Conservation (phyloP, 1,284 basidiomycete genomes). For the Marasmius fiardii region DNA sequence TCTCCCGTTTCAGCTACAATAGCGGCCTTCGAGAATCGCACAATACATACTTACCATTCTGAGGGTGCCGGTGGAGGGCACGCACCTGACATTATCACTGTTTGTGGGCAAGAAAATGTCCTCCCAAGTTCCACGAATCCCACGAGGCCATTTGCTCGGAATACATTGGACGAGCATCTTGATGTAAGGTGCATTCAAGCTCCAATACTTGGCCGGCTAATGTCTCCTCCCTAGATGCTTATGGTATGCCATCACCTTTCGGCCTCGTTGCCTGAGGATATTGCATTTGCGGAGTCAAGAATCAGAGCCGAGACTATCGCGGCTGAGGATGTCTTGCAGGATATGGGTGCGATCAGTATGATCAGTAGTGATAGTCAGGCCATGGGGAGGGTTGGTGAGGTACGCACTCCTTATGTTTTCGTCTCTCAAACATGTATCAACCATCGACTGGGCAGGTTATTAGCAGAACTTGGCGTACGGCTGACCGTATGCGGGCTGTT, state of each 20-base stretch:
- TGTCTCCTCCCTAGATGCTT: slow-evolving; percentile 69
- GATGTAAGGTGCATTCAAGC: slow-evolving; percentile 58
- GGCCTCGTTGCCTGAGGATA: slow-evolving; percentile 87
- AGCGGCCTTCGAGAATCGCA: slow-evolving; percentile 84
- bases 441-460: slow-evolving; percentile 47
- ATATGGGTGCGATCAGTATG: slow-evolving; percentile 93
- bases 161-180: slow-evolving; percentile 96
- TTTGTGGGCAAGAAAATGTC: slow-evolving; percentile 88
- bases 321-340: slow-evolving; percentile 96
- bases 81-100: slow-evolving; percentile 97
- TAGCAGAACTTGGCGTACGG: slow-evolving; percentile 93
- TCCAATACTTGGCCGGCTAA: background rate
- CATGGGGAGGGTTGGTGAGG: slow-evolving; percentile 95
- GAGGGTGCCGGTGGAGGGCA: slow-evolving; percentile 97
- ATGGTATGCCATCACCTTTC: slow-evolving; percentile 97
- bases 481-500: slow-evolving; percentile 88
- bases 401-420: too few relatives aligned
- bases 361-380: slow-evolving; percentile 96
- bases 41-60: slow-evolving; percentile 97
- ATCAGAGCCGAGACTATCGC: slow-evolving; percentile 97
- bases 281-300: slow-evolving; percentile 95
- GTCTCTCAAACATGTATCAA: too few relatives aligned
- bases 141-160: slow-evolving; percentile 87
- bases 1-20: slow-evolving; percentile 68
- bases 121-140: slow-evolving; percentile 98